These are phyloP conservation scores for Primulina huaijiensis DNA, from an alignment of 257 asterid species.

Conservation along the genomic window DNA sequence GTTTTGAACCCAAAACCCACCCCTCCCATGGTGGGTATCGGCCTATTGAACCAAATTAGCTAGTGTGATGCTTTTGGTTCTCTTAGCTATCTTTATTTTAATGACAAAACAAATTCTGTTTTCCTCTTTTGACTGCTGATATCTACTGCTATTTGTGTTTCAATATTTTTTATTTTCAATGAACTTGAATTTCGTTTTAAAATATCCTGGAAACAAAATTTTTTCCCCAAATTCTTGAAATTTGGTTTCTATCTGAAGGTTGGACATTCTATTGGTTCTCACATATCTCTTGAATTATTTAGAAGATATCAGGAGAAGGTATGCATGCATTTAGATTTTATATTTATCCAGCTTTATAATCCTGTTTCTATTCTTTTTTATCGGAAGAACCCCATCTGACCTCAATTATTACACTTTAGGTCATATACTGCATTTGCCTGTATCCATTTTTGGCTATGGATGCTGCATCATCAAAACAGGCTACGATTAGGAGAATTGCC, in stretches of 20 bases:
- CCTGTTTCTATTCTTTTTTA: neutral
- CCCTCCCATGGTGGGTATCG: neutral
- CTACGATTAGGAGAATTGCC: slow-evolving; percentile 61
- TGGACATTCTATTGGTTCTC: slow-evolving; percentile 89
- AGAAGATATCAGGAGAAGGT: slow-evolving; percentile 70
- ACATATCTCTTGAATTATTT: slow-evolving; percentile 66
- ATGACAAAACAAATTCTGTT: no score
- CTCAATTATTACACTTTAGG: slow-evolving; percentile 42
- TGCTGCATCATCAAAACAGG: slow-evolving; percentile 53
- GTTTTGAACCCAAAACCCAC: neutral
- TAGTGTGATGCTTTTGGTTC: neutral
- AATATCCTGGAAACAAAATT: slow-evolving; percentile 2
- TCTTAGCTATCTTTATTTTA: neutral
- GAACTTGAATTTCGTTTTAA: slow-evolving; percentile 1
- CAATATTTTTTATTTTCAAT: neutral
- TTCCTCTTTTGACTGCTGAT: neutral
- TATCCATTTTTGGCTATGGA: slow-evolving; percentile 83
- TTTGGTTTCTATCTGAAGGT: slow-evolving; percentile 50
- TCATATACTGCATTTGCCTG: slow-evolving; percentile 55
- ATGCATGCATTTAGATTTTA: slow-evolving; percentile 14
- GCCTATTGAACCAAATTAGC: neutral
- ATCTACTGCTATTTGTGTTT: neutral
- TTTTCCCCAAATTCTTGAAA: slow-evolving; percentile 23
- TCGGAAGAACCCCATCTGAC: slow-evolving; percentile 16
- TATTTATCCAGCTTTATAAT: neutral